Conservation (phyloP, 2,329 filamentous ascomycete species). For the Colletotrichum noveboracense region DNA sequence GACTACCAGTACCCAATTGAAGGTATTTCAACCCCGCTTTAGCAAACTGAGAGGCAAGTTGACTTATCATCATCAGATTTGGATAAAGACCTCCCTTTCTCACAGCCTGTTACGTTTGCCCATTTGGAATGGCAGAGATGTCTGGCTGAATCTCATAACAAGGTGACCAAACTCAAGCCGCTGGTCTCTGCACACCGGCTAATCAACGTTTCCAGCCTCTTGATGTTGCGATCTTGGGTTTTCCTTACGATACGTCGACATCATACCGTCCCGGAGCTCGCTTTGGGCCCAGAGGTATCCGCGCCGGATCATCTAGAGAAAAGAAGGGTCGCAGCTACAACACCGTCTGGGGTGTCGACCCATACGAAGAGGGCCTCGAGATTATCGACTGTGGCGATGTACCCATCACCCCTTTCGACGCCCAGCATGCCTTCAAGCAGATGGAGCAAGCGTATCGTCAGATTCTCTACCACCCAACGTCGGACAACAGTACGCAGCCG, state of each 20-base stretch:
- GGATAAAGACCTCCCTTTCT: constrained; percentile 9
- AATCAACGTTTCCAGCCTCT: not conserved
- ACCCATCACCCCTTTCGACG: constrained; percentile 72
- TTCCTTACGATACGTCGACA: constrained; percentile 14
- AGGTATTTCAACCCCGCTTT: not conserved
- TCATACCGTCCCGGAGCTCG: constrained; percentile 57
- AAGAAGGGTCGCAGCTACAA: constrained; percentile 49
- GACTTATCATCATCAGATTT: not conserved
- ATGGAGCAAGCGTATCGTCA: constrained; percentile 78
- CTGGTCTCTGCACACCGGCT: not conserved
- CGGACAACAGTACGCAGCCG: not conserved
- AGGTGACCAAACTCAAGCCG: not conserved
- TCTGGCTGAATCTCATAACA: not conserved
- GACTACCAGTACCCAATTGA: not conserved
- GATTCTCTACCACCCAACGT: not conserved
- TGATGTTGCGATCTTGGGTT: not conserved
- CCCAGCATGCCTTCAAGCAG: constrained; percentile 77
- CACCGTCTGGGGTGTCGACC: constrained; percentile 1
- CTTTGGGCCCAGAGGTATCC: constrained; percentile 87
- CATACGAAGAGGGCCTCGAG: not conserved
- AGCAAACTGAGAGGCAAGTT: not conserved
- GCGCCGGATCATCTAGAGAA: constrained; percentile 81
- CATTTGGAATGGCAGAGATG: constrained; percentile 5
- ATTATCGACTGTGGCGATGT: constrained; percentile 42
- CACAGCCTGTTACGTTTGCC: constrained; percentile 8